A percentile compares a stretch with the other conserved stretches of the same genome.
Conservation (phyloP, 495 filamentous ascomycete species). For the Hypoxylon trugodes region DNA sequence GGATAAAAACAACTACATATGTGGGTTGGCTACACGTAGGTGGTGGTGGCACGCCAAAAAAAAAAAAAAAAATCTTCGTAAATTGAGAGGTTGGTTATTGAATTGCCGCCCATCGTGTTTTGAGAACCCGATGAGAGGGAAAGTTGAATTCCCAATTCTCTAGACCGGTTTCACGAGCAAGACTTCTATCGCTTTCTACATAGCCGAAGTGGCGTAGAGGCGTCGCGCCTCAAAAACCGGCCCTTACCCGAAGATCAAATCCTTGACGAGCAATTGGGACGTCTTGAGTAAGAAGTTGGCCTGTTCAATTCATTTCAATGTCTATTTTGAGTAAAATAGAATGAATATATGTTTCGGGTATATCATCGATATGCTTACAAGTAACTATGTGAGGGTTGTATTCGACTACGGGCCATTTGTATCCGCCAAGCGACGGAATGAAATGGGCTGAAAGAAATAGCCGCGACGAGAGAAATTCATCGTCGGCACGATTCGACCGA, state of each 20-base stretch:
- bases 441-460: conserved; percentile 26
- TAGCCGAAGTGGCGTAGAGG: neutral
- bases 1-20: conserved; percentile 10
- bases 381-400: conserved; percentile 29
- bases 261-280: neutral
- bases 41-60: conserved; percentile 1
- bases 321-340: conserved; percentile 1
- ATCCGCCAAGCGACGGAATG: conserved; percentile 37
- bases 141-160: neutral
- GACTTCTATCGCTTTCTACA: neutral
- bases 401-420: conserved; percentile 17
- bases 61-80: neutral
- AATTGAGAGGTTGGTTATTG: too few relatives aligned
- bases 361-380: neutral
- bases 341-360: neutral
- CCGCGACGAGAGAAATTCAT: conserved; percentile 21
- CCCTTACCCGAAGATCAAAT: too few relatives aligned
- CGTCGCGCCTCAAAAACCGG: neutral
- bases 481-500: conserved; percentile 23
- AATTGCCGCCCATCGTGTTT: neutral
- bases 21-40: conserved; percentile 5
- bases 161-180: too few relatives aligned
- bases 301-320: conserved; percentile 6
- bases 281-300: conserved; percentile 9
- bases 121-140: neutral